Conservation (phyloP, 805 yeast species). For the Candida adriatica region DNA sequence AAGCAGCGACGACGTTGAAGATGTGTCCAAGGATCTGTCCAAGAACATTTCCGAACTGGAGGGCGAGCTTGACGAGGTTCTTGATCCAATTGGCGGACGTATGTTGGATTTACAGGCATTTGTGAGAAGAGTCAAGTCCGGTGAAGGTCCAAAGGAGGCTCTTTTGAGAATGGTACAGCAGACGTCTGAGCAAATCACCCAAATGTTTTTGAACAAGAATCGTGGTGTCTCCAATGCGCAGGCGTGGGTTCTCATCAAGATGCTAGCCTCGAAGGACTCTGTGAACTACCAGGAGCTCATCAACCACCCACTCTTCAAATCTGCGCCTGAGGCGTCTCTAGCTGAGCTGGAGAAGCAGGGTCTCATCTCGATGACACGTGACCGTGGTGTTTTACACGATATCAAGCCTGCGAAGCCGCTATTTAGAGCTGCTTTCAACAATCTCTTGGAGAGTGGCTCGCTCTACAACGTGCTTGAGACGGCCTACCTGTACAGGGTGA, state of each 20-base stretch:
- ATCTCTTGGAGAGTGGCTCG: conserved; percentile 47
- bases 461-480: conserved; percentile 60
- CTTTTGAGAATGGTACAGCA: conserved; percentile 73
- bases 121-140: conserved; percentile 79
- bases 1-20: conserved; percentile 21
- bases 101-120: conserved; percentile 90
- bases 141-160: conserved; percentile 77
- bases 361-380: conserved; percentile 61
- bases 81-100: conserved; percentile 87
- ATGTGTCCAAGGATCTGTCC: conserved; percentile 21
- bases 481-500: conserved; percentile 45
- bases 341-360: conserved; percentile 75
- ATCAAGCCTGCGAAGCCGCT: conserved; percentile 82
- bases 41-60: conserved; percentile 15
- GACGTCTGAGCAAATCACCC: conserved; percentile 82
- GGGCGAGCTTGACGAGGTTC: conserved; percentile 42
- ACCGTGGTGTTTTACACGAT: conserved; percentile 63
- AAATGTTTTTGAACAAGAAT: conserved; percentile 53
- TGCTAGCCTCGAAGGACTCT: conserved; percentile 42
- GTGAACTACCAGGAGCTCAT: conserved; percentile 46
- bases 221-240: conserved; percentile 68
- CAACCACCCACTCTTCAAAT: conserved; percentile 52
- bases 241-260: conserved; percentile 77
- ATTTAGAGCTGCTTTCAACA: conserved; percentile 69
- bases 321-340: conserved; percentile 48